A percentile compares a stretch with the other conserved stretches of the same genome.
Conservation (phyloP, 805 yeast species). For the Yamadazyma kitorensis region DNA sequence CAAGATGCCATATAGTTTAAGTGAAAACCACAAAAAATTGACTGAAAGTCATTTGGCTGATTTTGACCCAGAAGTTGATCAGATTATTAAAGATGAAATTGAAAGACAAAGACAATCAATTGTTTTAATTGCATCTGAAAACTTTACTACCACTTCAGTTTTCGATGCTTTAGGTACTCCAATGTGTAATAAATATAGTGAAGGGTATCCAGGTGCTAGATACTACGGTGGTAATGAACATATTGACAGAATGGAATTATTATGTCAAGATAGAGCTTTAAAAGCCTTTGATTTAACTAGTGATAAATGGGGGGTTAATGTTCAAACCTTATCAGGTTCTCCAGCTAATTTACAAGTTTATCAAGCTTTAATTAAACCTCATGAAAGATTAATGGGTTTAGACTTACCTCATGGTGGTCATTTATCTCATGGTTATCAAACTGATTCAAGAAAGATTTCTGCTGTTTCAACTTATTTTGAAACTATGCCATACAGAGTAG, state of each 20-base stretch:
- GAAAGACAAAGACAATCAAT: conserved; percentile 88
- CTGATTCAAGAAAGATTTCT: conserved; percentile 84
- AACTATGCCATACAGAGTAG: conserved; percentile 95
- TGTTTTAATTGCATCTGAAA: conserved; percentile 92
- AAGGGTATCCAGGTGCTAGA: conserved; percentile 97
- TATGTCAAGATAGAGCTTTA: conserved; percentile 90
- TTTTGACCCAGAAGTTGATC: conserved; percentile 81
- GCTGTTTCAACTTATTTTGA: conserved; percentile 92
- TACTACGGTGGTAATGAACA: conserved; percentile 97
- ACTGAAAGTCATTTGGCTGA: conserved; percentile 63
- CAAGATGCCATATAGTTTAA: conserved; percentile 47
- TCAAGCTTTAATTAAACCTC: conserved; percentile 82
- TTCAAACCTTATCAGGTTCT: conserved; percentile 92
- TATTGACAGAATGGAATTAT: conserved; percentile 84
- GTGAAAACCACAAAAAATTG: conserved; percentile 48
- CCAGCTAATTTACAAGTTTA: conserved; percentile 95
- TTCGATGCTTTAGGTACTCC: conserved; percentile 93
- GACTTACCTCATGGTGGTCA: conserved; percentile 99
- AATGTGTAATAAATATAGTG: conserved; percentile 97
- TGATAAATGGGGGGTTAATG: conserved; percentile 95
- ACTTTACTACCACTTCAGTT: conserved; percentile 92
- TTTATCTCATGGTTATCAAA: conserved; percentile 95
- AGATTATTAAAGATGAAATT: conserved; percentile 72
- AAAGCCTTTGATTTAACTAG: conserved; percentile 75
- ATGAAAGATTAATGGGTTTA: conserved; percentile 94